Conservation (phyloP, 108 stramenopile species). For the Cyclotella cryptica region DNA sequence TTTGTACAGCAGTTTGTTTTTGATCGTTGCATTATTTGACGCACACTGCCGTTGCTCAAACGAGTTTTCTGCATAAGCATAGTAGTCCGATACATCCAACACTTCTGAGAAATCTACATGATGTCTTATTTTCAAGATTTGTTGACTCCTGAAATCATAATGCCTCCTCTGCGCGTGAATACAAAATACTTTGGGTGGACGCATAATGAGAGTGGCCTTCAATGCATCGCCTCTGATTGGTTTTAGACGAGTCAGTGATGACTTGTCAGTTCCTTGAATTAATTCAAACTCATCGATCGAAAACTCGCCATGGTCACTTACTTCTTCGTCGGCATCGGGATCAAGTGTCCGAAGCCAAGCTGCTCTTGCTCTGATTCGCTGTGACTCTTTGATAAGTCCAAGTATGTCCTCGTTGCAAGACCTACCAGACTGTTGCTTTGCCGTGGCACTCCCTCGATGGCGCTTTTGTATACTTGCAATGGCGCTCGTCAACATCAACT, state of each 20-base stretch:
- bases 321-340: constrained; percentile 46
- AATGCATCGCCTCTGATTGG: constrained; percentile 59
- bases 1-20: constrained; percentile 46
- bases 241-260: constrained; percentile 11
- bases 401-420: not conserved
- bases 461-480: constrained; percentile 50
- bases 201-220: constrained; percentile 74
- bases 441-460: constrained; percentile 10
- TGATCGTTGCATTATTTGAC: constrained; percentile 39
- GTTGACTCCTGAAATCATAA: constrained; percentile 61
- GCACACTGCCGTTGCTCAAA: constrained; percentile 32
- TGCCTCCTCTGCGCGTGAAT: constrained; percentile 86
- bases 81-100: constrained; percentile 67
- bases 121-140: constrained; percentile 70
- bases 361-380: constrained; percentile 19
- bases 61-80: constrained; percentile 65
- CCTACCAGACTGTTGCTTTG: not conserved
- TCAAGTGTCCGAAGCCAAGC: constrained; percentile 33
- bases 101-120: constrained; percentile 69
- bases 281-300: constrained; percentile 15
- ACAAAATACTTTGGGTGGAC: constrained; percentile 74
- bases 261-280: not conserved
- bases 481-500: constrained; percentile 61
- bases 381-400: constrained; percentile 25
- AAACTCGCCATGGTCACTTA: constrained; percentile 34